Evolutionary conservation across 768 basidiomycete genomes (phyloP).

Genomic region (Pleurotus tuoliensis): DNA sequence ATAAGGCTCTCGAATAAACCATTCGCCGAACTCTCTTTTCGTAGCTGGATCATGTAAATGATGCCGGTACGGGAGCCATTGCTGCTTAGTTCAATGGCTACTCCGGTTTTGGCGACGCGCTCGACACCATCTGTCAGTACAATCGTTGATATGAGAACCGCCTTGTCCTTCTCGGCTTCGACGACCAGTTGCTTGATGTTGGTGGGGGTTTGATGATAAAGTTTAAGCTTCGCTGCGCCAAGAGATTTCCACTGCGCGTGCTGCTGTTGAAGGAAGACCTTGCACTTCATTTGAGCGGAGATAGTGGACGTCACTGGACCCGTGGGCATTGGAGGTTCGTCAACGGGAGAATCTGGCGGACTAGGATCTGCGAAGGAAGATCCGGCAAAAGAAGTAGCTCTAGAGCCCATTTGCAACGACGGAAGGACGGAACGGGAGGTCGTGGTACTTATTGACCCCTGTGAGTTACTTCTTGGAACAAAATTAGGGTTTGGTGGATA

Average conservation of each 20-base stretch:
- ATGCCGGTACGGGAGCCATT: conserved; percentile 89
- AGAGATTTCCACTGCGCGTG: conserved; percentile 98
- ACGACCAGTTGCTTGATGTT: conserved; percentile 97
- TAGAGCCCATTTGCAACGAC: conserved; percentile 53
- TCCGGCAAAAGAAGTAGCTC: conserved; percentile 47
- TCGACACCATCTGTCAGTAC: conserved; percentile 96
- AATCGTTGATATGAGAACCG: conserved; percentile 89
- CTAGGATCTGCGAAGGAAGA: conserved; percentile 65
- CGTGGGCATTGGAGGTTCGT: conserved; percentile 43
- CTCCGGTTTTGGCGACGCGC: conserved; percentile 96
- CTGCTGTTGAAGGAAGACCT: conserved; percentile 92
- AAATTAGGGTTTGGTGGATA: conserved; percentile 25
- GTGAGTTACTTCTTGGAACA: conserved; percentile 35
- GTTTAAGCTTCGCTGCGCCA: conserved; percentile 80
- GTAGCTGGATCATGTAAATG: conserved; percentile 95
- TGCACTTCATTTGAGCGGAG: conserved; percentile 94
- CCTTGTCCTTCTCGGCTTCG: conserved; percentile 75
- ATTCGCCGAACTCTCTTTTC: conserved; percentile 82
- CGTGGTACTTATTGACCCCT: conserved; percentile 34
- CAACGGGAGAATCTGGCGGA: conserved; percentile 80
- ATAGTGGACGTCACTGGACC: conserved; percentile 77
- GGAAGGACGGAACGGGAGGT: conserved; percentile 57
- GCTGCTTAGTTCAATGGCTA: conserved; percentile 94
- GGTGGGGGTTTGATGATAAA: conserved; percentile 82
- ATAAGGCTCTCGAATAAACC: conserved; percentile 85